These are phyloP conservation scores for Paraconiothyrium brasiliense DNA, from an alignment of 2,329 filamentous ascomycete genomes.

Conservation along the genomic window DNA sequence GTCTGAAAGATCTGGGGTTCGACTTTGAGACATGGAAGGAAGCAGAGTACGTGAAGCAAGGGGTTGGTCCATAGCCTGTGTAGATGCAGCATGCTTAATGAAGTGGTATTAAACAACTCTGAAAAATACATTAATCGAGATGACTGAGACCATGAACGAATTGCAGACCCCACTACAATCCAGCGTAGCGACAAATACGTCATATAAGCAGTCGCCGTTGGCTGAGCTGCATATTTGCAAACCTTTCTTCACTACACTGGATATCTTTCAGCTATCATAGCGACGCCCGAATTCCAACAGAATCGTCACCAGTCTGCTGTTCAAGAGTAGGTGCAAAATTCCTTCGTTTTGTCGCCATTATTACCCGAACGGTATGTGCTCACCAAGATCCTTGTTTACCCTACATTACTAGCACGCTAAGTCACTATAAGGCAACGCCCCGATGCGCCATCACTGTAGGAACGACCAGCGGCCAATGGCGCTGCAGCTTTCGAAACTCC, in stretches of 20 bases:
- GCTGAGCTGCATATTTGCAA: background rate
- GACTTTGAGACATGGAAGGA: slow-evolving; percentile 5
- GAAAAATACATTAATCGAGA: background rate
- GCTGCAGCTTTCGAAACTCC: background rate
- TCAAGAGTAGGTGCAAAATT: too few species aligned
- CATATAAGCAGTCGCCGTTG: background rate
- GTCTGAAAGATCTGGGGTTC: slow-evolving; percentile 7
- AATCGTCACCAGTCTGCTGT: too few species aligned
- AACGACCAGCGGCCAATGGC: background rate
- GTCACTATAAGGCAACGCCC: background rate
- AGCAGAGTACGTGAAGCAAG: background rate
- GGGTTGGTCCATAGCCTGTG: background rate
- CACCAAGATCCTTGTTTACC: background rate
- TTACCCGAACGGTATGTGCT: background rate
- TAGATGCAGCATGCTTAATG: background rate
- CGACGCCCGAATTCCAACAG: too few species aligned
- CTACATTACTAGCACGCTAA: background rate
- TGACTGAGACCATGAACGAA: background rate
- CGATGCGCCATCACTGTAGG: background rate
- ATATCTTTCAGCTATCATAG: too few species aligned
- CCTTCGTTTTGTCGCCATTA: background rate
- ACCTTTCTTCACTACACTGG: background rate
- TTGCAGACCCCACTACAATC: background rate
- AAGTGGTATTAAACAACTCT: background rate
- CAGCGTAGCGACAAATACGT: background rate